phyloP scores from a whole-genome alignment of 139 green algal species.

The Chlorella sp. region DNA sequence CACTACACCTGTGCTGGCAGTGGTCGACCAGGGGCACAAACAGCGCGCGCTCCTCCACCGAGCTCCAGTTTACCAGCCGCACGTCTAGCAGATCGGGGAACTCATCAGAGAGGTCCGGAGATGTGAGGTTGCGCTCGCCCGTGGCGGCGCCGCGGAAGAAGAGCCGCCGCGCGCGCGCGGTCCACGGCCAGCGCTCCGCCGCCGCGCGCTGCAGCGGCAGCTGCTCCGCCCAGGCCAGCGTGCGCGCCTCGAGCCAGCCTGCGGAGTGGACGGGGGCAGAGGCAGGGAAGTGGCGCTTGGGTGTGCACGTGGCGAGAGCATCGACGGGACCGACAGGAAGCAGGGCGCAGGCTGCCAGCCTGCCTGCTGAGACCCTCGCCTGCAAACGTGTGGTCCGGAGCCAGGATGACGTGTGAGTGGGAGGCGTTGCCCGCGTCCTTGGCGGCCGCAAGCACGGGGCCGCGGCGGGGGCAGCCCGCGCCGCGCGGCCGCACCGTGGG shows the following conservation, averaged over 20 bases:
- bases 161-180: not conserved
- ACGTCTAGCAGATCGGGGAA: conserved; percentile 2
- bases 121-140: not conserved
- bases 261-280: not conserved
- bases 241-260: conserved; percentile 16
- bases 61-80: conserved; percentile 11
- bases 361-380: no score
- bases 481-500: not conserved
- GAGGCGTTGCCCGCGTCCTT: conserved; percentile 1
- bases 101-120: not conserved
- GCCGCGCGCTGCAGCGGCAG: conserved; percentile 12
- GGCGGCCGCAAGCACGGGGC: not conserved
- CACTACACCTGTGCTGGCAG: conserved; percentile 9
- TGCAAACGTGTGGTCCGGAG: not conserved
- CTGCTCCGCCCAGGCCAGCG: conserved; percentile 9
- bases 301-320: no score
- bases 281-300: no score
- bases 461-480: not conserved
- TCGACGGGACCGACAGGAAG: no score
- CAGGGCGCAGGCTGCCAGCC: no score
- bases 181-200: conserved; percentile 6
- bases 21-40: conserved; percentile 14
- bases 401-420: conserved; percentile 4
- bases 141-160: conserved; percentile 16
- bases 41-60: not conserved